A percentile compares a stretch with the other conserved stretches of the same genome.
Conservation (phyloP, 192 early-diverging fungal genomes). For the Chytriomyces sp. region DNA sequence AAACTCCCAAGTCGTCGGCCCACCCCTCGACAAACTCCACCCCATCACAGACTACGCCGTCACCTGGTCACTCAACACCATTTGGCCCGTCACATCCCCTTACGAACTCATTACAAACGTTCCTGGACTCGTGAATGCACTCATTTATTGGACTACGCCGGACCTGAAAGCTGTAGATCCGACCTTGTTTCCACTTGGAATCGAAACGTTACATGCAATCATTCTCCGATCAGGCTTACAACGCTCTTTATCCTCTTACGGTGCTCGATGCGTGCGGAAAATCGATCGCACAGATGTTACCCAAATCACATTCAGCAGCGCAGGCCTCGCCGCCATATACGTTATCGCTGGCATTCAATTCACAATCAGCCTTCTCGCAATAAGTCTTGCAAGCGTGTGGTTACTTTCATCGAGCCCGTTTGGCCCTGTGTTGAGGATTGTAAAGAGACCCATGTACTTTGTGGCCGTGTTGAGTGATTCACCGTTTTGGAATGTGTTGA, state of each 20-base stretch:
- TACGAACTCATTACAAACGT: slow-evolving; percentile 6
- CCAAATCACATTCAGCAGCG: background rate
- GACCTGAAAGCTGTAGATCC: slow-evolving; percentile 19
- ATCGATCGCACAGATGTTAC: slow-evolving; percentile 2
- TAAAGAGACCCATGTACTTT: slow-evolving; percentile 28
- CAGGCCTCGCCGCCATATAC: slow-evolving; percentile 1
- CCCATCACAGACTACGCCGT: background rate
- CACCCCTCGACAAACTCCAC: no score
- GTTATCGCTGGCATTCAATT: slow-evolving; percentile 15
- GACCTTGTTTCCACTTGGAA: slow-evolving; percentile 14
- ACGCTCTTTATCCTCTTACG: slow-evolving; percentile 13
- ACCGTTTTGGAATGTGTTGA: slow-evolving; percentile 19
- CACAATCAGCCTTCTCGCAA: background rate
- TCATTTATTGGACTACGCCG: slow-evolving; percentile 21
- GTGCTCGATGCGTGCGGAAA: background rate
- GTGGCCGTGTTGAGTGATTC: slow-evolving; percentile 22
- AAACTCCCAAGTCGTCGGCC: background rate
- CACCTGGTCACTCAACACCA: background rate
- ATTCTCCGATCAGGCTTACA: slow-evolving; percentile 18
- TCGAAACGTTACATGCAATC: slow-evolving; percentile 15
- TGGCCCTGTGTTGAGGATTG: background rate
- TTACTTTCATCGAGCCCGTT: slow-evolving; percentile 12
- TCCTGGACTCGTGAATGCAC: slow-evolving; percentile 27
- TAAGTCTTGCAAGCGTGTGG: slow-evolving; percentile 20
- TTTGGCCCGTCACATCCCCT: slow-evolving; percentile 8